Evolutionary conservation across 345 rosid species (phyloP).

Genomic region (Cochlearia excelsa): DNA sequence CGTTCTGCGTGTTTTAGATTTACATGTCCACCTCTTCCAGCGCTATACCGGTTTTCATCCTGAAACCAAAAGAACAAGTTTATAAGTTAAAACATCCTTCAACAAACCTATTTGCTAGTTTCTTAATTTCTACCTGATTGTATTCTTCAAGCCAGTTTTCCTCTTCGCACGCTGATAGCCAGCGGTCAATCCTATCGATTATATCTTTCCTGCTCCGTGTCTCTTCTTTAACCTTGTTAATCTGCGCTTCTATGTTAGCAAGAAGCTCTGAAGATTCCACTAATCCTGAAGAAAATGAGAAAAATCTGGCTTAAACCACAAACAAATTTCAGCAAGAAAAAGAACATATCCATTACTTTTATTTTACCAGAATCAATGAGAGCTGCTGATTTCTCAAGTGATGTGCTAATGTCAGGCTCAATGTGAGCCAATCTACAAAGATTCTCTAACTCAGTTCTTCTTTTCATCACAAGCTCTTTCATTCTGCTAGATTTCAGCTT

Average conservation of each 20-base stretch:
- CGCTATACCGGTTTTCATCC: slow-evolving; percentile 78
- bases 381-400: slow-evolving; percentile 86
- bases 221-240: slow-evolving; percentile 68
- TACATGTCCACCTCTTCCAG: slow-evolving; percentile 92
- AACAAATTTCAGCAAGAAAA: slow-evolving; percentile 1
- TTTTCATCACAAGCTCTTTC: slow-evolving; percentile 96
- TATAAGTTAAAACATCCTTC: neutral
- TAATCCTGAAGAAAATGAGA: slow-evolving; percentile 47
- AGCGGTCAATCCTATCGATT: slow-evolving; percentile 82
- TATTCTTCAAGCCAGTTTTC: slow-evolving; percentile 98
- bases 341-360: no score
- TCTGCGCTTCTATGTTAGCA: slow-evolving; percentile 75
- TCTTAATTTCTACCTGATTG: slow-evolving; percentile 47
- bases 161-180: slow-evolving; percentile 92
- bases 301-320: neutral
- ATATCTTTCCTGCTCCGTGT: slow-evolving; percentile 85
- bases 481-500: slow-evolving; percentile 84
- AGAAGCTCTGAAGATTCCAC: slow-evolving; percentile 91
- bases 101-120: neutral
- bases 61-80: slow-evolving; percentile 27
- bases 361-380: slow-evolving; percentile 82
- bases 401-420: slow-evolving; percentile 77
- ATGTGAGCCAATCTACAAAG: slow-evolving; percentile 72
- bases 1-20: slow-evolving; percentile 88
- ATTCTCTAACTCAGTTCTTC: slow-evolving; percentile 74